Evolutionary conservation across 2,329 filamentous ascomycete species (phyloP), one percentile per base, ranked within the genome.

Genomic region (Colletotrichum graminicola): DNA sequence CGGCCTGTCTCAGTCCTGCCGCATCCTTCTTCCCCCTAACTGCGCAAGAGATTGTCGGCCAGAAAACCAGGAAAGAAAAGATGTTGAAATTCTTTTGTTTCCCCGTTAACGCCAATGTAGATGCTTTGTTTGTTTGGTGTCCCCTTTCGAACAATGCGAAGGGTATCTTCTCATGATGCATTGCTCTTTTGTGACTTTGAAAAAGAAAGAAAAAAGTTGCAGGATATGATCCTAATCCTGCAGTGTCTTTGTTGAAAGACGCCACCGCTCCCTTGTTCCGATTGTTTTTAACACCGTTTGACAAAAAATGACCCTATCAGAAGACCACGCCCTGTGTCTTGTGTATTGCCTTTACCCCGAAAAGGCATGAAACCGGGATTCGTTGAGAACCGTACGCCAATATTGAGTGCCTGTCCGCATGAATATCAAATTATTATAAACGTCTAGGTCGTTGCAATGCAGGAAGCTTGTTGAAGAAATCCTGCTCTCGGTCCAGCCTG

Each of bases 11-110:
- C 34, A 16, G n/a, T n/a, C 54, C 34, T 57, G n/a, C 54, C 3
- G 39, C 54, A 26, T 57, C 34, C 49, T 26, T 29, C 60, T 49
- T 54, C 62, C 52, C 34, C 66, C 59, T 66, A 64, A 43, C 61
- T 34, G 66, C 49, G 61, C 57, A 71, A 71, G 67, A 72, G 65
- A 72, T 72, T 62, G 56, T 82, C 76, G 79, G 81, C 81, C 80
- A 80, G 80, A 81, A 79, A 82, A 81, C 79, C 75, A 79, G 80
- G 80, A 80, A 73, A 79, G 76, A 79, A 83, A 84, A 84, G 81
- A 84, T 83, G 82, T 84, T 84, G 82, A 84, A 84, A 74, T 83
- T 82, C 82, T 83, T 84, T 82, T 80, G 77, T 80, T 82, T 82
- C 79, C 81, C 80, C 79, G 79, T 79, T 79, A 83, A 82, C 80